Evolutionary conservation across 2,329 filamentous ascomycete species (phyloP), one percentile per base, ranked within the genome.

Genomic region (Claviceps sp.): DNA sequence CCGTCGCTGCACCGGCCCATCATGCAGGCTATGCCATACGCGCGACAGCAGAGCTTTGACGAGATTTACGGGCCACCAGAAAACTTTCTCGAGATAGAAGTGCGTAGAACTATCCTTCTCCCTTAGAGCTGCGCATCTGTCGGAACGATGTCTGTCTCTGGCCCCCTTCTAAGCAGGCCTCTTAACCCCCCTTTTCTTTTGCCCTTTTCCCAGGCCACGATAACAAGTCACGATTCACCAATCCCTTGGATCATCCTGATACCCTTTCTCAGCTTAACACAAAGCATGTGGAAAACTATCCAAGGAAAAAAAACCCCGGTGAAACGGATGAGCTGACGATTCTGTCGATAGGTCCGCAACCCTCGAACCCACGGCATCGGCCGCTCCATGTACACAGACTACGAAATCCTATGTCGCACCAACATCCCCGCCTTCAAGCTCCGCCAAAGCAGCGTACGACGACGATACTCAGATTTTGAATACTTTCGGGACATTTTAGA

Each of bases 391-490:
- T 97, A 97, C 76, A 98, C 93, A 51, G 93, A 94, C 71, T 98
- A 97, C 76, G 90, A 97, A 71, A 96, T 98, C 65, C 79, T 95
- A 62, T 95, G 93, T 75, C 85, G 87, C 62, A 98, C 93, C 71
- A 98, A 98, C 73, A 98, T 98, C 65, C 93, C 93, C 54, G 90
- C 93, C 61, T 98, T 98, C 79, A 97, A 97, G 75, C 82, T 96
- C 61, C 88, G 90, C 59, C 81, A 86, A 66, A 89, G 84, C 58
- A 81, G 83, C 60, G 93, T 98, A 56, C 88, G 90, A 60, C 84
- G 93, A 56, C 88, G 93, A 50, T 98, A 98, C 75, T 93, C 86
- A 53, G 93, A 98, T 70, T 98, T 98, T 68, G 93, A 98, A 73
- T 91, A 95, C 72, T 98, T 98, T 70, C 87, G 93, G 65, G 93